Percentiles rank a stretch among this genome's conserved stretches.
Evolutionary conservation across 495 filamentous ascomycete genomes (phyloP).

Genomic region (Thermothielavioides terrestris): DNA sequence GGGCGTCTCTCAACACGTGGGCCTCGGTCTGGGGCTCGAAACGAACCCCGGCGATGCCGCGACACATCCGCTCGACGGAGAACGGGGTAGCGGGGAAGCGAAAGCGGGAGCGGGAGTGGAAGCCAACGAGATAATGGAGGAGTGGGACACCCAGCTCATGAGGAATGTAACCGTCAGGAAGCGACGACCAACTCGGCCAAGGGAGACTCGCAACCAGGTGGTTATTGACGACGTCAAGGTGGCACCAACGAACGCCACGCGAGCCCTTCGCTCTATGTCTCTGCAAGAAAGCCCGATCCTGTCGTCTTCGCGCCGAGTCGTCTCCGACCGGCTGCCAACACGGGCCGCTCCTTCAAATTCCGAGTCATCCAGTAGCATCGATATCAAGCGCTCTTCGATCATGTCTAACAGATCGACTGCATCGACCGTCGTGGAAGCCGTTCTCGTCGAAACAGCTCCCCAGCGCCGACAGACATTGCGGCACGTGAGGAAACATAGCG

Average conservation of each 20-base stretch:
- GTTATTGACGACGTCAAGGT: conserved; percentile 41
- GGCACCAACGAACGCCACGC: conserved; percentile 43
- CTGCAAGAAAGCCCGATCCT: conserved; percentile 39
- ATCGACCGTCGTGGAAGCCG: conserved; percentile 62
- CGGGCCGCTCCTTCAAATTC: conserved; percentile 27
- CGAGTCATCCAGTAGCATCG: conserved; percentile 37
- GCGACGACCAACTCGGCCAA: conserved; percentile 30
- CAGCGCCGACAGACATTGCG: conserved; percentile 52
- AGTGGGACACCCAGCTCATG: conserved; percentile 48
- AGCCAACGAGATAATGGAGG: conserved; percentile 36
- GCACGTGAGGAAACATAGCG: conserved; percentile 55
- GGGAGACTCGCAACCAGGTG: conserved; percentile 25
- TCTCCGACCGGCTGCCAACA: conserved; percentile 20
- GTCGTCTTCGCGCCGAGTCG: conserved; percentile 32
- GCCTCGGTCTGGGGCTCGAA: conserved; percentile 45
- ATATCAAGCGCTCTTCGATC: conserved; percentile 48
- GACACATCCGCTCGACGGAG: conserved; percentile 40
- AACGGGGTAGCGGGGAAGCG: conserved; percentile 27
- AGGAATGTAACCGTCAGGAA: conserved; percentile 51
- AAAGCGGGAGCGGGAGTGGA: too few species aligned
- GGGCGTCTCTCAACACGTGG: conserved; percentile 28
- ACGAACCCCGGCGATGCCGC: conserved; percentile 25
- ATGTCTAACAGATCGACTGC: conserved; percentile 51
- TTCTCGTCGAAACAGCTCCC: conserved; percentile 56
- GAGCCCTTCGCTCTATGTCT: conserved; percentile 37